These are phyloP conservation scores for Elsinoe fawcettii DNA, from an alignment of 2,329 filamentous ascomycete species.

Conservation along the genomic window DNA sequence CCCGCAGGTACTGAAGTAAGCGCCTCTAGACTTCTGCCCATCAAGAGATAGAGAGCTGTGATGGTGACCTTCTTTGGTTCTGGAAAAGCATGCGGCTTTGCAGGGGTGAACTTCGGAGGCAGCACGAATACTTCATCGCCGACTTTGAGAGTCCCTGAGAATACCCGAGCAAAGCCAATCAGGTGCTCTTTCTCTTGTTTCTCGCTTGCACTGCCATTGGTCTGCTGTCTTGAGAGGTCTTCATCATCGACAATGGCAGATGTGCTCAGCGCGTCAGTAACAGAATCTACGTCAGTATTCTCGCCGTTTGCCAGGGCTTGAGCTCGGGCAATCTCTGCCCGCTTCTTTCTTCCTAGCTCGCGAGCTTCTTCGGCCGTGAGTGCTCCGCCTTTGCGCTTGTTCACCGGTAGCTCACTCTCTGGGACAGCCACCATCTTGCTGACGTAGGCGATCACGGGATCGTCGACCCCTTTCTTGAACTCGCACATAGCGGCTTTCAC, in stretches of 20 bases:
- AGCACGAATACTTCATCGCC: constrained; percentile 88
- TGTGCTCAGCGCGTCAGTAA: constrained; percentile 54
- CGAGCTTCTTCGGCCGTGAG: constrained; percentile 84
- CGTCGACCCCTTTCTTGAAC: constrained; percentile 62
- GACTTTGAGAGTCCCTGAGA: constrained; percentile 80
- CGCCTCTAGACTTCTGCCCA: constrained; percentile 82
- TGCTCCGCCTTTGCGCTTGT: constrained; percentile 63
- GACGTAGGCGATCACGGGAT: constrained; percentile 85
- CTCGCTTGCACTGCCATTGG: constrained; percentile 34
- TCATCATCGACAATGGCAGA: constrained; percentile 50
- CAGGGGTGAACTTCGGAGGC: constrained; percentile 85
- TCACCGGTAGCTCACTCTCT: constrained; percentile 82
- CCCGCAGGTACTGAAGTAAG: constrained; percentile 81
- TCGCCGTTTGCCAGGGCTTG: constrained; percentile 51
- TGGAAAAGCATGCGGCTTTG: constrained; percentile 61
- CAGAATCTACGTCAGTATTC: constrained; percentile 45
- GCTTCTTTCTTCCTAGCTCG: constrained; percentile 78
- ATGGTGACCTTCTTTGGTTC: constrained; percentile 76
- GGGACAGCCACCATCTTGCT: constrained; percentile 98
- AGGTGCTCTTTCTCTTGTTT: constrained; percentile 69
- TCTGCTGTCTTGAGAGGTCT: constrained; percentile 18
- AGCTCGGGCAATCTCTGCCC: constrained; percentile 76
- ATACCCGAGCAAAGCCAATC: constrained; percentile 89
- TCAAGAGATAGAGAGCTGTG: constrained; percentile 84
- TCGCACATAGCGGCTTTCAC: constrained; percentile 74